These are phyloP conservation scores for Acacia concinna DNA, from an alignment of 331 rosid genomes.

Conservation along the genomic window DNA sequence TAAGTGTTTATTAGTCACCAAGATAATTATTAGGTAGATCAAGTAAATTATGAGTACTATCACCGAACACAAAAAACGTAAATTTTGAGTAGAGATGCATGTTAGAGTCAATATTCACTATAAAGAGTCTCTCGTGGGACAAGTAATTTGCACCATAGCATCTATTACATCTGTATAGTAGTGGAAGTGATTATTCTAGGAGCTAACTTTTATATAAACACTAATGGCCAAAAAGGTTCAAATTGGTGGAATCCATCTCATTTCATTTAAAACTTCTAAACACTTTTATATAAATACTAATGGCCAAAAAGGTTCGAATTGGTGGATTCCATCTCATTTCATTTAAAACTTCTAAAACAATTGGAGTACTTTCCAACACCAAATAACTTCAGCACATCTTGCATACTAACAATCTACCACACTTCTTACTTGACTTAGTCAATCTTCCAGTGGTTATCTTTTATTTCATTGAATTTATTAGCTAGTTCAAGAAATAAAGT, in stretches of 20 bases:
- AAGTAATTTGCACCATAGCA: background rate
- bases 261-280: background rate
- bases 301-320: background rate
- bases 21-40: too few species aligned
- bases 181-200: background rate
- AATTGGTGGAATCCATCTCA: background rate
- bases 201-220: background rate
- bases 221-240: background rate
- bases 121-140: background rate
- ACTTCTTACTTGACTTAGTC: too few species aligned
- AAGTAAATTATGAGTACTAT: too few species aligned
- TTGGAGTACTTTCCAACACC: background rate
- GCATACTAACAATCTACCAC: too few species aligned
- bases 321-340: background rate
- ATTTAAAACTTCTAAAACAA: background rate
- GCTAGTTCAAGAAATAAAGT: background rate
- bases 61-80: too few species aligned
- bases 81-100: background rate
- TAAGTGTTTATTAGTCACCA: background rate
- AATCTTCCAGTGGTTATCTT: too few species aligned
- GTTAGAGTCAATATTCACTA: background rate
- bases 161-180: background rate
- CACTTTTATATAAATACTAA: background rate
- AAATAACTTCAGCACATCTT: too few species aligned
- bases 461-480: background rate